Evolutionary conservation across 192 early-diverging fungal species (phyloP).

Genomic region (Backusella mclennaniae): DNA sequence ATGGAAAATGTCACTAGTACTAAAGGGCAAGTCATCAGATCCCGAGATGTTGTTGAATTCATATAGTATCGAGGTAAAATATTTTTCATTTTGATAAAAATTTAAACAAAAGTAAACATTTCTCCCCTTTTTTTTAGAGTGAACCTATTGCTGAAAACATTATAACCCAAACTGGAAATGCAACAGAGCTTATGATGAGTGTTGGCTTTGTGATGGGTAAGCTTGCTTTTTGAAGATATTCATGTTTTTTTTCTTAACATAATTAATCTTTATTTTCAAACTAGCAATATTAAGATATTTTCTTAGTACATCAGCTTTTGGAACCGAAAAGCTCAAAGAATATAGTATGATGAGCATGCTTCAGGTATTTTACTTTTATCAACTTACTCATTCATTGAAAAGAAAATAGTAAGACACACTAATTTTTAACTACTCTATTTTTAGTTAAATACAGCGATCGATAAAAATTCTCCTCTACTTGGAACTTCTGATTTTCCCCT

Average conservation of each 20-base stretch:
- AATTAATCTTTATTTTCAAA: background rate
- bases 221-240: background rate
- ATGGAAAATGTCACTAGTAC: slow-evolving; percentile 44
- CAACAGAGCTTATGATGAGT: background rate
- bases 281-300: background rate
- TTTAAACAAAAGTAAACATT: background rate
- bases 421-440: background rate
- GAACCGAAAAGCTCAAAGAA: background rate
- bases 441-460: background rate
- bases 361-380: background rate
- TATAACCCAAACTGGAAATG: slow-evolving; percentile 4
- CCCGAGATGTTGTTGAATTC: slow-evolving; percentile 36
- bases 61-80: slow-evolving; percentile 31
- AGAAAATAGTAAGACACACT: background rate
- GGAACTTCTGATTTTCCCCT: background rate
- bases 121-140: slow-evolving; percentile 9
- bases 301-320: background rate
- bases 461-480: background rate
- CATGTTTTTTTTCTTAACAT: background rate
- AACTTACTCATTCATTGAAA: background rate
- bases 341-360: background rate
- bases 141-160: background rate
- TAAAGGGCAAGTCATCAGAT: slow-evolving; percentile 27
- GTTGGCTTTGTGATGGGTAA: background rate
- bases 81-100: too few relatives aligned